Evolutionary conservation across 1,284 basidiomycete species (phyloP).

Genomic region (Phlebopus sp.): DNA sequence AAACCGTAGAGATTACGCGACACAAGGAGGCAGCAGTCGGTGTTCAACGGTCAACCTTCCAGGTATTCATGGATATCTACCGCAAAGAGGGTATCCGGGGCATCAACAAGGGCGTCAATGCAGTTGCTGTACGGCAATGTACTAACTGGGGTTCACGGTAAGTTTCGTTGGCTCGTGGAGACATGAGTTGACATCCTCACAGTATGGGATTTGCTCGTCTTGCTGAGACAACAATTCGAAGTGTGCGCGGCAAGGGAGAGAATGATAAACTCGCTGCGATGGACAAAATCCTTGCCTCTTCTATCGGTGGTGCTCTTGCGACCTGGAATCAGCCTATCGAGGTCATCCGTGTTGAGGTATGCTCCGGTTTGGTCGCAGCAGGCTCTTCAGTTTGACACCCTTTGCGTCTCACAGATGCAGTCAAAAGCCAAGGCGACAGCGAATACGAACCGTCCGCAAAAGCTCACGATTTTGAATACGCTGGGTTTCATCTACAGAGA

Average conservation of each 20-base stretch:
- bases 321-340: slow-evolving; percentile 99
- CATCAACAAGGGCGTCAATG: slow-evolving; percentile 99
- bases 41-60: slow-evolving; percentile 90
- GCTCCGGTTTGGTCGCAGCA: slow-evolving; percentile 11
- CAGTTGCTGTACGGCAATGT: slow-evolving; percentile 94
- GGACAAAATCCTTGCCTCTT: slow-evolving; percentile 91
- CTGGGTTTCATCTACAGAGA: slow-evolving; percentile 92
- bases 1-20: slow-evolving; percentile 97
- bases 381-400: slow-evolving; percentile 4
- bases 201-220: slow-evolving; percentile 97
- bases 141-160: slow-evolving; percentile 99
- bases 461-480: slow-evolving; percentile 91
- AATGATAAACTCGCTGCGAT: slow-evolving; percentile 71
- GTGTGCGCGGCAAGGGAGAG: slow-evolving; percentile 73
- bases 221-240: slow-evolving; percentile 82
- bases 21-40: slow-evolving; percentile 93
- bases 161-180: slow-evolving; percentile 26
- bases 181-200: slow-evolving; percentile 9
- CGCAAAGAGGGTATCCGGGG: slow-evolving; percentile 90
- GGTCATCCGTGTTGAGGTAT: slow-evolving; percentile 87
- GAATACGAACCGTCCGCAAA: slow-evolving; percentile 77
- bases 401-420: slow-evolving; percentile 76
- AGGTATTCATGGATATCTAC: slow-evolving; percentile 94
- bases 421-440: slow-evolving; percentile 87
- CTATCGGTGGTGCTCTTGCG: slow-evolving; percentile 91